These are phyloP conservation scores for Sherardia arvensis DNA, from an alignment of 257 asterid genomes.

Conservation along the genomic window DNA sequence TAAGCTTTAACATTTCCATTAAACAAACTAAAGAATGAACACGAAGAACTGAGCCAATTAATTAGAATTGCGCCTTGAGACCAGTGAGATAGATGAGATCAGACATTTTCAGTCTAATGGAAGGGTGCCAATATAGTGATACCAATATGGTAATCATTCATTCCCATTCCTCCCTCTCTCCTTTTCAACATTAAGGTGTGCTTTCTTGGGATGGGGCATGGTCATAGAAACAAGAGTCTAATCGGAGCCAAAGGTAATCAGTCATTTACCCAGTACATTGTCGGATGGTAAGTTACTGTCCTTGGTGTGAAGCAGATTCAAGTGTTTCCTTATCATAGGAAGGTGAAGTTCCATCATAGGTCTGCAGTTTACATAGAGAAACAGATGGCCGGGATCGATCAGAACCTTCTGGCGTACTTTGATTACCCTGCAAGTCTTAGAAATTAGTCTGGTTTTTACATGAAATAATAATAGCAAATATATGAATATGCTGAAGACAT, in stretches of 20 bases:
- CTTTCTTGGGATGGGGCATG: background rate
- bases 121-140: too few relatives aligned
- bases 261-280: background rate
- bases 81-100: too few relatives aligned
- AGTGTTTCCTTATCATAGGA: background rate
- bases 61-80: too few relatives aligned
- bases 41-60: too few relatives aligned
- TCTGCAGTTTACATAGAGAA: background rate
- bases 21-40: too few relatives aligned
- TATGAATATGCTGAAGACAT: background rate
- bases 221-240: background rate
- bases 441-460: background rate
- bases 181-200: background rate
- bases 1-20: too few relatives aligned
- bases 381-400: background rate
- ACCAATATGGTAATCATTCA: background rate
- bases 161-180: background rate
- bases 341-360: conserved; percentile 1
- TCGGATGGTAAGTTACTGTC: background rate
- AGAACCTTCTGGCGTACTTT: background rate
- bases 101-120: too few relatives aligned
- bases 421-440: conserved; percentile 7
- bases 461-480: background rate
- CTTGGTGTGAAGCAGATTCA: conserved; percentile 3
- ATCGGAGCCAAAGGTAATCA: background rate